phyloP scores from a whole-genome alignment of 805 yeast genomes.

The Candida nitratophila region DNA sequence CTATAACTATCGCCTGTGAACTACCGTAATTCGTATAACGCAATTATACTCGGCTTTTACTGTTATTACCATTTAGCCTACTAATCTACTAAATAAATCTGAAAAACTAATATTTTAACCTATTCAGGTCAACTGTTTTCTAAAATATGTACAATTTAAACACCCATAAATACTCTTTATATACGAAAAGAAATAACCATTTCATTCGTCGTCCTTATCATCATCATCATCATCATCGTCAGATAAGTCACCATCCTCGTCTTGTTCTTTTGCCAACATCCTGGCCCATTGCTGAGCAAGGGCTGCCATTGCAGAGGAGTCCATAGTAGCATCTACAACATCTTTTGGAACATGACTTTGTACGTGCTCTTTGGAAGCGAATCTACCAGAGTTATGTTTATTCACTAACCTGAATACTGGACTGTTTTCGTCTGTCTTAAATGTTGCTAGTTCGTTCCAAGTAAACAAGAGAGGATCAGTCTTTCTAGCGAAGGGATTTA shows the following conservation, averaged over 20 bases:
- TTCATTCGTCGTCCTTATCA: no score
- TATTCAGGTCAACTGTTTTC: no score
- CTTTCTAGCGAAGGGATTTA: slow-evolving; percentile 76
- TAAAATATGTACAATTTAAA: no score
- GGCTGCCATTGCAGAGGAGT: slow-evolving; percentile 63
- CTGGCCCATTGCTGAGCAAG: slow-evolving; percentile 52
- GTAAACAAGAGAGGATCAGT: slow-evolving; percentile 75
- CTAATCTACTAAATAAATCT: no score
- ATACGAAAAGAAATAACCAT: no score
- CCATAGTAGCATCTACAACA: slow-evolving; percentile 74
- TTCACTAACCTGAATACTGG: slow-evolving; percentile 61
- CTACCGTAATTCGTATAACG: no score
- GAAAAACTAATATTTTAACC: no score
- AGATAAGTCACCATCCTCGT: not conserved
- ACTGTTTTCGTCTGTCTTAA: slow-evolving; percentile 25
- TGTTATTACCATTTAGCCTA: no score
- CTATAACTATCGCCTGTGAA: no score
- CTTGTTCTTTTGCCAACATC: slow-evolving; percentile 12
- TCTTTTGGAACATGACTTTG: slow-evolving; percentile 92
- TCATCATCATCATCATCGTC: not conserved
- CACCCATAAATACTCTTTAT: no score
- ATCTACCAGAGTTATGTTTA: slow-evolving; percentile 64
- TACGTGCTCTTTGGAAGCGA: slow-evolving; percentile 75
- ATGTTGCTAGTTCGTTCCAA: slow-evolving; percentile 68
- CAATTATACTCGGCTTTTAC: no score